Evolutionary conservation across 306 rosid genomes (phyloP).

Genomic region (Pterocarpus macrocarpus): DNA sequence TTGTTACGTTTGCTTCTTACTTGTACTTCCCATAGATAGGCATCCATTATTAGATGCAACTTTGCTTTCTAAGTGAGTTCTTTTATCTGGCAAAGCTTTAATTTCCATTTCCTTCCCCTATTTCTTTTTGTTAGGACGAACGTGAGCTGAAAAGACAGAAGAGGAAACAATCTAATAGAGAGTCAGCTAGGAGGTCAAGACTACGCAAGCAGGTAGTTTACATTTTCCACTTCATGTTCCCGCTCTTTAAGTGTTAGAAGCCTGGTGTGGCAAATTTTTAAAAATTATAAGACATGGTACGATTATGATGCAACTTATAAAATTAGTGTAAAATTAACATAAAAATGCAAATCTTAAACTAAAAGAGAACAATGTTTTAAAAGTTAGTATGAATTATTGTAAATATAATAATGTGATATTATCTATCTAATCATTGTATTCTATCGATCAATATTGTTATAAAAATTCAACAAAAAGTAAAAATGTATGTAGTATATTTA

Average conservation of each 20-base stretch:
- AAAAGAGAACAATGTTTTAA: no score
- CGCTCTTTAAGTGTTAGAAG: not conserved
- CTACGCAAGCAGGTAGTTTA: constrained; percentile 89
- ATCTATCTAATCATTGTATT: no score
- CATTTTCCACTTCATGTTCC: constrained; percentile 2
- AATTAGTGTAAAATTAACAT: no score
- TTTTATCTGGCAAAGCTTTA: not conserved
- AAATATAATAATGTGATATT: no score
- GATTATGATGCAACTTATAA: no score
- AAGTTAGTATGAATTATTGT: no score
- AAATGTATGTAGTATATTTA: no score
- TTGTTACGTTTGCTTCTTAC: not conserved
- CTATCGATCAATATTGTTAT: no score
- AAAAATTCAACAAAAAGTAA: no score
- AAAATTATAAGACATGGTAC: no score
- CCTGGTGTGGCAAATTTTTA: no score
- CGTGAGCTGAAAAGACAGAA: constrained; percentile 97
- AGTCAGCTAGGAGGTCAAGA: constrained; percentile 98
- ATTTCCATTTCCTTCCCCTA: not conserved
- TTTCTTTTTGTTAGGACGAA: constrained; percentile 71
- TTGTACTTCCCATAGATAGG: not conserved
- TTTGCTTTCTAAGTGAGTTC: constrained; percentile 1
- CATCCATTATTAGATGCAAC: not conserved
- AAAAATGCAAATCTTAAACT: no score
- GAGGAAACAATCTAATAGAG: constrained; percentile 97